Conservation (phyloP, 2,329 filamentous ascomycete genomes). For the Botrytis porri region DNA sequence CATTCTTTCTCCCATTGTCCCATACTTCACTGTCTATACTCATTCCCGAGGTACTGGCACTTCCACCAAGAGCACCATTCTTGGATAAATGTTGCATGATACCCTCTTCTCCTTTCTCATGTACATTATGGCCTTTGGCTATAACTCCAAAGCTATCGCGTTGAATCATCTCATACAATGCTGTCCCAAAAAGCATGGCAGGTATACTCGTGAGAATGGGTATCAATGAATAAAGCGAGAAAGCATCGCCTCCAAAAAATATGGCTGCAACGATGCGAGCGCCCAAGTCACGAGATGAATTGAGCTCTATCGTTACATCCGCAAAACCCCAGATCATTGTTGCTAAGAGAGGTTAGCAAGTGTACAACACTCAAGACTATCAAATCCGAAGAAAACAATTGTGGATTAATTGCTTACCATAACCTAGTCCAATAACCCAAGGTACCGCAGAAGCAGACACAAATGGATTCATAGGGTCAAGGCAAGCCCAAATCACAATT, state of each 20-base stretch:
- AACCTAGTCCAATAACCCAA: conserved; percentile 55
- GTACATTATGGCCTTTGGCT: conserved; percentile 46
- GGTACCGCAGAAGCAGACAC: conserved; percentile 46
- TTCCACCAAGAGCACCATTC: conserved; percentile 36
- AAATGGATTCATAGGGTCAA: conserved; percentile 59
- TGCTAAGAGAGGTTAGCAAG: conserved; percentile 40
- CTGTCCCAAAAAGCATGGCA: conserved; percentile 53
- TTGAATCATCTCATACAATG: conserved; percentile 54
- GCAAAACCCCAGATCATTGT: conserved; percentile 53
- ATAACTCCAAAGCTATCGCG: conserved; percentile 53
- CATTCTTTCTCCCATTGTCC: conserved; percentile 10
- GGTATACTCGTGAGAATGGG: conserved; percentile 55
- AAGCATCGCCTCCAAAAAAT: conserved; percentile 52
- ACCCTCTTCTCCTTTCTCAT: conserved; percentile 51
- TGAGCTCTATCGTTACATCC: conserved; percentile 52
- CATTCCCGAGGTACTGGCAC: not conserved
- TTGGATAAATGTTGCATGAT: conserved; percentile 44
- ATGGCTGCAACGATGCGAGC: conserved; percentile 57
- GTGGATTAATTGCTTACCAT: conserved; percentile 10
- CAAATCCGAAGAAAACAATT: not conserved
- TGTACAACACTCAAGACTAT: not conserved
- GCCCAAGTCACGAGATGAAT: conserved; percentile 57
- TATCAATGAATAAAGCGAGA: conserved; percentile 52
- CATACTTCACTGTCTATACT: conserved; percentile 8
- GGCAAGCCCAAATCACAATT: conserved; percentile 55